Evolutionary conservation across 1,139 yeast genomes (phyloP).

Genomic region (Hanseniaspora uvarum): DNA sequence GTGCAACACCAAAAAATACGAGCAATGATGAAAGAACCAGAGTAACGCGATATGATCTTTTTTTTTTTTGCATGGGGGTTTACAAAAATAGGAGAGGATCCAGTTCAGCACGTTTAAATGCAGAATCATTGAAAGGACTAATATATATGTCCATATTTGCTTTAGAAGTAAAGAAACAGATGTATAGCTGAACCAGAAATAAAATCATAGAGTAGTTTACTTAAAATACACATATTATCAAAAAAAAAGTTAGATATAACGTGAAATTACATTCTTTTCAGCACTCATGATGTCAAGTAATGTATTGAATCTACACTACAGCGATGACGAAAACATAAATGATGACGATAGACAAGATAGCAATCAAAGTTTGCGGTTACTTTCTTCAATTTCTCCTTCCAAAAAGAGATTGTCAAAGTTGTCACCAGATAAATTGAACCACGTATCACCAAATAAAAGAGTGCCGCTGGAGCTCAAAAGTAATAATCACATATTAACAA

Average conservation of each 20-base stretch:
- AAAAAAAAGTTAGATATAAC: too few species aligned
- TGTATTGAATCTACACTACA: neutral
- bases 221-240: neutral
- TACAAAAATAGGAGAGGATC: too few species aligned
- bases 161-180: too few species aligned
- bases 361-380: neutral
- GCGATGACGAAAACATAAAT: constrained; percentile 9
- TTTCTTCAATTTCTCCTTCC: constrained; percentile 10
- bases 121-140: too few species aligned
- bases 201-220: too few species aligned
- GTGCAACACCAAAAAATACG: neutral
- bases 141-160: too few species aligned
- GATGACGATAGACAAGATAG: constrained; percentile 6
- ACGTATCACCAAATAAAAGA: constrained; percentile 2
- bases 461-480: constrained; percentile 10
- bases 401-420: neutral
- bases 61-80: neutral
- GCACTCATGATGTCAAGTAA: neutral
- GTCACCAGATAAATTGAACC: neutral
- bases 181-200: too few species aligned
- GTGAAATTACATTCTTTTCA: too few species aligned
- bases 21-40: neutral
- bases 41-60: neutral
- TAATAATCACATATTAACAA: neutral
- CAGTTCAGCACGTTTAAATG: too few species aligned